Evolutionary conservation across 2,329 filamentous ascomycete genomes (phyloP).

Genomic region (Clarireedia sp.): DNA sequence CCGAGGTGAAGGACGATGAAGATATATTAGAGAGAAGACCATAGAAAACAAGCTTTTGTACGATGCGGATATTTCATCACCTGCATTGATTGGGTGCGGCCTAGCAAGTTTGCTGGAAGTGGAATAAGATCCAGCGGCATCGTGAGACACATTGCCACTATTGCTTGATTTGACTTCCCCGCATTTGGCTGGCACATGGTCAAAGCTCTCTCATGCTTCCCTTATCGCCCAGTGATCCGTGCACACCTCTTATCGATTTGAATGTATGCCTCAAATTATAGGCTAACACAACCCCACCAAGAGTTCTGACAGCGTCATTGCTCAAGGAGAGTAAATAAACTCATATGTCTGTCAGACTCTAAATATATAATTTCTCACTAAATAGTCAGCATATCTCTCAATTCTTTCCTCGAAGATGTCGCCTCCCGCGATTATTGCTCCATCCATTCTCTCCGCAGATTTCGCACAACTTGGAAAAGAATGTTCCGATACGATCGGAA

Average conservation of each 20-base stretch:
- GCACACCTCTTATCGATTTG: too few relatives aligned
- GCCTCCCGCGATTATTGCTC: constrained; percentile 87
- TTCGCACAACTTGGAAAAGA: constrained; percentile 82
- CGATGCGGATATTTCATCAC: neutral
- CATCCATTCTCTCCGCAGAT: constrained; percentile 96
- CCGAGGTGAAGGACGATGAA: neutral
- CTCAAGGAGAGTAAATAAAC: neutral
- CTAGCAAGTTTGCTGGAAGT: neutral
- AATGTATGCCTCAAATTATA: neutral
- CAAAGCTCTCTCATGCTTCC: neutral
- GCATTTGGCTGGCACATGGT: neutral
- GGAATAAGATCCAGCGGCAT: neutral
- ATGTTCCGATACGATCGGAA: constrained; percentile 76
- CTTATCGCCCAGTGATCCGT: neutral
- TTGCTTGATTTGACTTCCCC: neutral
- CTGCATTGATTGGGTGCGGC: neutral
- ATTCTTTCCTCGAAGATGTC: constrained; percentile 49
- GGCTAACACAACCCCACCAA: neutral
- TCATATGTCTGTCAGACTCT: neutral
- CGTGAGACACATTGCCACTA: neutral
- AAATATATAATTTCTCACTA: neutral
- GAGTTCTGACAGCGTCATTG: neutral
- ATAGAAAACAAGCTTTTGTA: neutral
- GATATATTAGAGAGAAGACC: neutral
- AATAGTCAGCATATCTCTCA: neutral